phyloP scores from a whole-genome alignment of 495 filamentous ascomycete species.

The Coniosporium apollinis region DNA sequence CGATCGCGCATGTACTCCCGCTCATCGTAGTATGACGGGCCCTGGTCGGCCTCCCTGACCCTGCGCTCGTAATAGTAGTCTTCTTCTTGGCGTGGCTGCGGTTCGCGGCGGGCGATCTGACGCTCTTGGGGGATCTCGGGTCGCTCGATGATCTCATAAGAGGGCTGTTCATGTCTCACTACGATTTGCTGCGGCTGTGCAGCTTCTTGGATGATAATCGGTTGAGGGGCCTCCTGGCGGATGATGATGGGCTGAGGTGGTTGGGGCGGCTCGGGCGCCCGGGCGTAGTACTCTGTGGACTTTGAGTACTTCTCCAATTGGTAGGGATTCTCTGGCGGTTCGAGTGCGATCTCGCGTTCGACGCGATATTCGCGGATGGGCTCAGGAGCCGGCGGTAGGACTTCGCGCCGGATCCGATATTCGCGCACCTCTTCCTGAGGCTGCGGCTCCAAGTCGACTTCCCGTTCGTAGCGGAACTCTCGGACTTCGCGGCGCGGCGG shows the following conservation, averaged over 20 bases:
- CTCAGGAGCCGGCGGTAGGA: conserved; percentile 12
- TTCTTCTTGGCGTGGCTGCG: conserved; percentile 26
- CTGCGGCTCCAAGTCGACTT: conserved; percentile 10
- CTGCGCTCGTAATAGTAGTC: conserved; percentile 54
- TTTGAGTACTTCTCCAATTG: conserved; percentile 46
- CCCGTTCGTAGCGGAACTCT: not conserved
- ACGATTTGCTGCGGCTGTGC: conserved; percentile 52
- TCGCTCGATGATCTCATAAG: conserved; percentile 51
- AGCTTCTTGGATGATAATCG: conserved; percentile 58
- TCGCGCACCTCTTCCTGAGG: not conserved
- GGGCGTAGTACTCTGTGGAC: conserved; percentile 51
- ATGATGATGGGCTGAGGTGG: conserved; percentile 51
- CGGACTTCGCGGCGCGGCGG: not conserved
- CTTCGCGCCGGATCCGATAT: not conserved
- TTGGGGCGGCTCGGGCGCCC: conserved; percentile 24
- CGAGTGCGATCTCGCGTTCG: conserved; percentile 18
- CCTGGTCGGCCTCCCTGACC: conserved; percentile 30
- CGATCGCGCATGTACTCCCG: conserved; percentile 31
- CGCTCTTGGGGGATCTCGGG: conserved; percentile 34
- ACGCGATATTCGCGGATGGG: conserved; percentile 17
- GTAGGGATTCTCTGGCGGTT: conserved; percentile 11
- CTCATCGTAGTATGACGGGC: conserved; percentile 30
- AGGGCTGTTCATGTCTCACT: conserved; percentile 39
- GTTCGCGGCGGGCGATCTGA: conserved; percentile 26
- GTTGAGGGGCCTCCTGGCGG: conserved; percentile 45